Evolutionary conservation across 2,329 filamentous ascomycete species (phyloP).

Genomic region (Colletotrichum tofieldiae): DNA sequence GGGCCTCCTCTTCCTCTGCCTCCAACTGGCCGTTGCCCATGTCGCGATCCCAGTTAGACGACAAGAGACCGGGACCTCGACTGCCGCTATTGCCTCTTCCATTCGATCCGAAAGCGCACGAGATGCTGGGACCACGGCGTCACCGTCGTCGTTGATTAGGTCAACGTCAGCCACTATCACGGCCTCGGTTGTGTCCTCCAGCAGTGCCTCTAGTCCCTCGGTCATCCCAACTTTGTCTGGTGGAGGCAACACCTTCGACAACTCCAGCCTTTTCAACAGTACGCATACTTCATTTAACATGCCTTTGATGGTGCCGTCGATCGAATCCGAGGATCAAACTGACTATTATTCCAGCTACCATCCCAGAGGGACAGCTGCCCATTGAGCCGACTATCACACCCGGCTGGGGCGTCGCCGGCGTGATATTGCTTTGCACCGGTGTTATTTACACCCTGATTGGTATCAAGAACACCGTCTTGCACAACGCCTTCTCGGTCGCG

Average conservation of each 20-base stretch:
- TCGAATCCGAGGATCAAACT: background rate
- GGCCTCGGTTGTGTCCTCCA: background rate
- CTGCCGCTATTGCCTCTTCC: conserved; percentile 44
- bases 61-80: conserved; percentile 50
- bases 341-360: conserved; percentile 55
- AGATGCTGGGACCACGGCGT: conserved; percentile 7
- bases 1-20: conserved; percentile 56
- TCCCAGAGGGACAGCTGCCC: conserved; percentile 73
- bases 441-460: conserved; percentile 81
- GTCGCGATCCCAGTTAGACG: conserved; percentile 52
- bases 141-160: conserved; percentile 1
- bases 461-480: conserved; percentile 85
- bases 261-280: conserved; percentile 55
- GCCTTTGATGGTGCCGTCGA: no score
- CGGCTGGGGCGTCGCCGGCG: conserved; percentile 83
- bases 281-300: conserved; percentile 30
- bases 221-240: conserved; percentile 33
- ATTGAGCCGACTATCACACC: conserved; percentile 84
- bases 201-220: conserved; percentile 28
- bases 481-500: conserved; percentile 85
- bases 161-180: conserved; percentile 24
- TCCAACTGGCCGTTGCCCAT: conserved; percentile 56
- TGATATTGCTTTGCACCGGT: conserved; percentile 83
- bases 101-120: conserved; percentile 23
- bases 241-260: conserved; percentile 46